Percentiles rank a stretch among this genome's conserved stretches.
Conservation (phyloP, 768 basidiomycete genomes). For the Tricholoma bakamatsutake region DNA sequence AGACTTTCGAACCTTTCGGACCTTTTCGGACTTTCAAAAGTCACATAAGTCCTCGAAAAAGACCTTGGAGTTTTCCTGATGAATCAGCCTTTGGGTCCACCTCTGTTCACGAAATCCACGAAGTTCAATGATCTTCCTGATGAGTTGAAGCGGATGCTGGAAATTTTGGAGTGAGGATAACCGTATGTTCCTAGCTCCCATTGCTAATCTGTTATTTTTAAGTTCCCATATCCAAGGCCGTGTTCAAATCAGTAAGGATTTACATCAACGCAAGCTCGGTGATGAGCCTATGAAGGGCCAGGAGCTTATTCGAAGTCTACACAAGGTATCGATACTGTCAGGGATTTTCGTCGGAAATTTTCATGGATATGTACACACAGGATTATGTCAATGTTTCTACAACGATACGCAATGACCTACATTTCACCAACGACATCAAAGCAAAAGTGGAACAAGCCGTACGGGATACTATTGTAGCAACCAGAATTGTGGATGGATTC, state of each 20-base stretch:
- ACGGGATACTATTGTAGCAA: conserved; percentile 75
- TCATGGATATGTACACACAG: conserved; percentile 26
- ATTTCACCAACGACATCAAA: conserved; percentile 65
- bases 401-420: conserved; percentile 59
- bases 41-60: too few species aligned
- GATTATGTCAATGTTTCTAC: conserved; percentile 60
- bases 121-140: conserved; percentile 85
- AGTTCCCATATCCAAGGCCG: conserved; percentile 73
- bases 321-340: conserved; percentile 42
- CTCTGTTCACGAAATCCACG: conserved; percentile 49
- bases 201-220: conserved; percentile 5
- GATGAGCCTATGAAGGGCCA: conserved; percentile 71
- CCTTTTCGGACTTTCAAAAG: too few species aligned
- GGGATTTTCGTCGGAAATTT: neutral
- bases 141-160: conserved; percentile 54
- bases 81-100: conserved; percentile 21
- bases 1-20: too few species aligned
- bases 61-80: too few species aligned
- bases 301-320: conserved; percentile 58
- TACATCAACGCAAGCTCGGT: conserved; percentile 70
- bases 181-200: neutral
- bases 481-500: conserved; percentile 73
- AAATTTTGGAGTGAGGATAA: conserved; percentile 59
- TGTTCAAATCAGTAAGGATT: conserved; percentile 73
- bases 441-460: conserved; percentile 72